phyloP scores from a whole-genome alignment of 768 basidiomycete species.

The Termitomyces sp. region DNA sequence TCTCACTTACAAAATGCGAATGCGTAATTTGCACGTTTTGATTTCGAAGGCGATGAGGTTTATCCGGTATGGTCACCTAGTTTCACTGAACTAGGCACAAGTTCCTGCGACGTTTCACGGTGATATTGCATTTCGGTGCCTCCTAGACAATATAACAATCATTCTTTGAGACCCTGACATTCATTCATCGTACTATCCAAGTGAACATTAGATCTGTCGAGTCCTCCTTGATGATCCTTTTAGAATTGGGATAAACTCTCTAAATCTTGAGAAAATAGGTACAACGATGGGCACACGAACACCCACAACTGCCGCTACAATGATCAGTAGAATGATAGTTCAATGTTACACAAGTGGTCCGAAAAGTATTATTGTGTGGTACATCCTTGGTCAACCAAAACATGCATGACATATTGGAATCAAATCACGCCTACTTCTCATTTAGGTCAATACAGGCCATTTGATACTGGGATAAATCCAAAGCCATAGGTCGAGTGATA shows the following conservation, averaged over 20 bases:
- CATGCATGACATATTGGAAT: constrained; percentile 4
- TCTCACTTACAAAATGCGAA: constrained; percentile 1
- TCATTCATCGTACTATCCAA: not conserved
- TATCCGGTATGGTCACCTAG: not conserved
- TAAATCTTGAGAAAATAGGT: constrained; percentile 1
- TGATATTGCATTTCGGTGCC: not conserved
- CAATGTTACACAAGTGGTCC: not conserved
- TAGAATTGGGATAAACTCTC: not conserved
- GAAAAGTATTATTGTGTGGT: not conserved
- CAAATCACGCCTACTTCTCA: constrained; percentile 2
- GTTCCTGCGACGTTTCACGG: not conserved
- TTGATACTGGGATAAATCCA: not conserved
- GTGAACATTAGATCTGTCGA: not conserved
- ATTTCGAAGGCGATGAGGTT: constrained; percentile 1
- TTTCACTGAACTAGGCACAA: constrained; percentile 3
- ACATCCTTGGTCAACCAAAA: constrained; percentile 1
- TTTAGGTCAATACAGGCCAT: not conserved
- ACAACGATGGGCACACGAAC: constrained; percentile 2
- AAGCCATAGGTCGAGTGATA: not conserved
- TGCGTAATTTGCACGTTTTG: not conserved
- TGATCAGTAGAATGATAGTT: not conserved
- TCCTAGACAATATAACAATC: not conserved
- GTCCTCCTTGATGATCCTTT: not conserved
- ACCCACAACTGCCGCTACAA: not conserved
- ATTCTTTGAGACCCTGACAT: not conserved